These are phyloP conservation scores for Meyerozyma guilliermondii DNA, from an alignment of 1,139 yeast species.

Conservation along the genomic window DNA sequence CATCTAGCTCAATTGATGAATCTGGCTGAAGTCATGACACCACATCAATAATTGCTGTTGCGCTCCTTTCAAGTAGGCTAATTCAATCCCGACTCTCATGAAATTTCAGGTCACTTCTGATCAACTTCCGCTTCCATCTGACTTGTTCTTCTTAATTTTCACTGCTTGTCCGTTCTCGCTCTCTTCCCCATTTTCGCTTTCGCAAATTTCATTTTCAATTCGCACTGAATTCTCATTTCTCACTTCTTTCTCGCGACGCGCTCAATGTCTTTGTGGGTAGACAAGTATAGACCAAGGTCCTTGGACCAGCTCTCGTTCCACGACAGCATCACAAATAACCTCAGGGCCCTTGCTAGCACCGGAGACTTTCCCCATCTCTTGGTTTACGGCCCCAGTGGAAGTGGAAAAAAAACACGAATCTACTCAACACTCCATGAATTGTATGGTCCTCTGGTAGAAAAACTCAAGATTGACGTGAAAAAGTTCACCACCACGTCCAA, in stretches of 20 bases:
- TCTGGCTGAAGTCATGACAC: too few species aligned
- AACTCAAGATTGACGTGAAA: conserved; percentile 83
- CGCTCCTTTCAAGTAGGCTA: too few species aligned
- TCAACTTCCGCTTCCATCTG: too few species aligned
- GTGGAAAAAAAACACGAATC: conserved; percentile 94
- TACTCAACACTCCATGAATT: conserved; percentile 74
- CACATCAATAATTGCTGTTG: too few species aligned
- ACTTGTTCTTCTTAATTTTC: not conserved
- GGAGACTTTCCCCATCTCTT: conserved; percentile 93
- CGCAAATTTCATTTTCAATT: not conserved
- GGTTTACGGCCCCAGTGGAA: conserved; percentile 93
- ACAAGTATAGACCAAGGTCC: conserved; percentile 78
- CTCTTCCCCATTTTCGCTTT: not conserved
- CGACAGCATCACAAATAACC: conserved; percentile 53
- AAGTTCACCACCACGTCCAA: conserved; percentile 68
- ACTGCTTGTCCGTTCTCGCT: not conserved
- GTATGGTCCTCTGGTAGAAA: conserved; percentile 79
- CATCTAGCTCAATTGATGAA: too few species aligned
- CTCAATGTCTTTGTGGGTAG: conserved; percentile 92
- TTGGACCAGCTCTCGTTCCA: conserved; percentile 67
- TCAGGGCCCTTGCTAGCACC: conserved; percentile 60
- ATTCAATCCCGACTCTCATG: too few species aligned
- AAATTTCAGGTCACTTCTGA: too few species aligned
- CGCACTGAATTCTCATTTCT: not conserved
- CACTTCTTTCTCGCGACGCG: not conserved